Evolutionary conservation across 2,329 filamentous ascomycete species (phyloP).

Genomic region (Monosporascus ibericus): DNA sequence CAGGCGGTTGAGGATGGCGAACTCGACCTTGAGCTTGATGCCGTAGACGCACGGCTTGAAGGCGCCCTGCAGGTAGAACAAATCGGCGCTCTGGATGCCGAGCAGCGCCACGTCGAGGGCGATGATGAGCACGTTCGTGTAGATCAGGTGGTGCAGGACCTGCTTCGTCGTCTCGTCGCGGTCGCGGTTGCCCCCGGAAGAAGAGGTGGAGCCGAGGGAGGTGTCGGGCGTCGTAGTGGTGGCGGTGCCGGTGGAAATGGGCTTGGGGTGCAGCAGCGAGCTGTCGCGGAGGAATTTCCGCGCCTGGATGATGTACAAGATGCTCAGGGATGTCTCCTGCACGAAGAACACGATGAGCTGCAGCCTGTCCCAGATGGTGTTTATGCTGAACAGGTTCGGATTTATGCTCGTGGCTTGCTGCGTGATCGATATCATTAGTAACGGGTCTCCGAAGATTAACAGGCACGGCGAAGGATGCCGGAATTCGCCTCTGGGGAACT

Average conservation of each 20-base stretch:
- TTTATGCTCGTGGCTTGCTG: constrained; percentile 20
- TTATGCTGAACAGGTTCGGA: constrained; percentile 14
- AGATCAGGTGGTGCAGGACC: constrained; percentile 28
- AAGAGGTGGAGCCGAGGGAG: constrained; percentile 2
- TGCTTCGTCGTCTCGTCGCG: constrained; percentile 4
- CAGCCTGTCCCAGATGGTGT: constrained; percentile 24
- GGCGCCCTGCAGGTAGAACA: constrained; percentile 29
- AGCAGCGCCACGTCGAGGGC: constrained; percentile 31
- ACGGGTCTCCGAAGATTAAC: background rate
- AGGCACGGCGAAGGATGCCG: background rate
- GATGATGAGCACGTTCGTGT: constrained; percentile 32
- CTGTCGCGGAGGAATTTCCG: constrained; percentile 13
- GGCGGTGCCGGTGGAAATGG: background rate
- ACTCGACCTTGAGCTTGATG: constrained; percentile 29
- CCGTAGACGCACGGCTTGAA: constrained; percentile 29
- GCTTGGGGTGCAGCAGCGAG: constrained; percentile 3
- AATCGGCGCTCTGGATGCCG: constrained; percentile 28
- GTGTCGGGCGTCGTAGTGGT: background rate
- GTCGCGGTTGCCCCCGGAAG: background rate
- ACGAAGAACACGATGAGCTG: constrained; percentile 27
- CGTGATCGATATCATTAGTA: background rate
- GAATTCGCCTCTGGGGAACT: background rate
- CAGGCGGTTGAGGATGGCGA: constrained; percentile 27
- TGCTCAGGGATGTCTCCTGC: constrained; percentile 23
- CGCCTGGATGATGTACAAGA: constrained; percentile 26